Evolutionary conservation across 2,329 filamentous ascomycete species (phyloP).

Genomic region (Aspergillus sclerotialis): DNA sequence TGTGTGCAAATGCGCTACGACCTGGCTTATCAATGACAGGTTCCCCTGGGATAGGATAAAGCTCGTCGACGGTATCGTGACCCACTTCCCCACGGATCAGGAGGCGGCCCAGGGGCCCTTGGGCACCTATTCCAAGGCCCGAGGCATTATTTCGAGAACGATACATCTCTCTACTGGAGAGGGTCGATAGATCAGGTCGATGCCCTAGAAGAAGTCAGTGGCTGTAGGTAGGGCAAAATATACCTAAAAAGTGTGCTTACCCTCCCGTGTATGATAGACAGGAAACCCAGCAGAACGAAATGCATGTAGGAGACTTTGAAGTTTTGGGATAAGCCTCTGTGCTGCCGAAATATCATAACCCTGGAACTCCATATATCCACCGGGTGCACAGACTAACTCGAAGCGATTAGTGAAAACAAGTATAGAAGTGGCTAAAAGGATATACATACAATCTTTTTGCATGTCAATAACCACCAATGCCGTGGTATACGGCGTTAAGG

Average conservation of each 20-base stretch:
- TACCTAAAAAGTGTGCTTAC: conserved; percentile 19
- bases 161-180: conserved; percentile 48
- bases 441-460: conserved; percentile 40
- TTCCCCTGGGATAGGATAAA: conserved; percentile 43
- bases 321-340: conserved; percentile 33
- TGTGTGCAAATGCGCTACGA: conserved; percentile 47
- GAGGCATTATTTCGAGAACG: conserved; percentile 48
- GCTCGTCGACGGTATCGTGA: conserved; percentile 51
- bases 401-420: not conserved
- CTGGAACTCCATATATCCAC: conserved; percentile 40
- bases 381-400: conserved; percentile 33
- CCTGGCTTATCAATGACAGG: conserved; percentile 51
- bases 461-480: conserved; percentile 43
- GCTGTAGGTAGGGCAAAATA: conserved; percentile 1
- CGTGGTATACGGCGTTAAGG: conserved; percentile 38
- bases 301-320: conserved; percentile 31
- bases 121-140: conserved; percentile 45
- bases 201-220: conserved; percentile 27
- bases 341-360: conserved; percentile 37
- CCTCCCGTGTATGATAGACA: conserved; percentile 41
- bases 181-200: conserved; percentile 49
- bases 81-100: conserved; percentile 52
- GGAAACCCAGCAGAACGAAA: conserved; percentile 36
- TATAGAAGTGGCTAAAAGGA: no score
- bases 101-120: conserved; percentile 51